Evolutionary conservation across 2,329 filamentous ascomycete genomes (phyloP), one percentile per base, ranked within the genome.

Genomic region (Colletotrichum lindemuthianum): DNA sequence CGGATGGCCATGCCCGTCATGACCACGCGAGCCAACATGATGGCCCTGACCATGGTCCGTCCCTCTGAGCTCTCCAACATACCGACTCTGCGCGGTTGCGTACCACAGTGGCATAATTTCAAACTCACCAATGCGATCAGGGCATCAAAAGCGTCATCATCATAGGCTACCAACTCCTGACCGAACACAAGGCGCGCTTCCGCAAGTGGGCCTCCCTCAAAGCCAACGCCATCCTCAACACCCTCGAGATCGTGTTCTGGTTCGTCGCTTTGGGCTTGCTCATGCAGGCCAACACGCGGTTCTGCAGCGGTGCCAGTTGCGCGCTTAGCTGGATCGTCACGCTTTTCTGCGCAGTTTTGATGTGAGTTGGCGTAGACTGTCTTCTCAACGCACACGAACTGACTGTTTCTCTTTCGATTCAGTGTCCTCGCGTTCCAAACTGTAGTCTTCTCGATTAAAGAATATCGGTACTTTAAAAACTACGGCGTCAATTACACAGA

Each of bases 191-290:
- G 11, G 50, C 63, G 6, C 68, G 67, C 1, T 74, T 80, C 63
- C 63, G 69, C 11, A 72, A 70, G 53, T 81, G 76, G 76, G 71
- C 67, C 32, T 79, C 74, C 60, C 69, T 76, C 6, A 82, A 80
- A 69, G 78, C 78, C 3, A 74, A 78, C 65, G 69, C 71, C 4
- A 77, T 81, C 39, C 70, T 82, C 58, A 79, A 78, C 68, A 70
- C 67, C 44, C 65, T 82, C 10, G 79, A 82, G 66, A 68, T 77
- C 6, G 70, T 79, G 5, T 81, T 81, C 65, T 82, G 80, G 78
- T 63, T 59, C 48, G 65, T 59, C 9, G 65, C 61, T 2, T 51
- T 67, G 6, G 59, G 59, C 6, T 12, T 63, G 45, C 3, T 63
- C 11, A 58, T 49, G 24, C 32, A 33, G 39, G 59, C 59, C 32